Base-by-base conservation (phyloP, 2,329 filamentous ascomycete species). In the Arachnopeziza araneosa region DNA sequence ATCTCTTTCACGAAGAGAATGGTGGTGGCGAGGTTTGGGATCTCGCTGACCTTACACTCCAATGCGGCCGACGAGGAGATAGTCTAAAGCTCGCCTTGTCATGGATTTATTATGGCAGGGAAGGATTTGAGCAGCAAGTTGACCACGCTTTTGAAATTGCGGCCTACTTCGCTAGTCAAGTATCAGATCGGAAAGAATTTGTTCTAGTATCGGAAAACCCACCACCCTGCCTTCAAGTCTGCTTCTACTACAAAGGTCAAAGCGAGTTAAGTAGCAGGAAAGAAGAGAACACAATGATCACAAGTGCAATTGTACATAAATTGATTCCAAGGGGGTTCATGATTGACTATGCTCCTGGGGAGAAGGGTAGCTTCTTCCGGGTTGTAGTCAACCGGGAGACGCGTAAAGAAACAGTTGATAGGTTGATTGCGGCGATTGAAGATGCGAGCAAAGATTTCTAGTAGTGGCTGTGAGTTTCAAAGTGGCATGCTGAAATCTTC, bases 171-270 rank as follows among this genome's bases (percentile, higher is more conserved):
- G 84, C 88, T 0, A 71, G 71, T 0, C 74, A 86, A 0, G 71
- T 97, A 1, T 74, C 78, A 5, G 53, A 76, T 17, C 79, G 80
- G 50, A 71, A 76, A 0, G 78, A 90, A 66, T 89, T 98, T 67
- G 76, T 83, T 21, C 79, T 96, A 19, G 83, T 96, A 2, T 90
- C 86, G 12, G 80, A 84, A 59, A 87, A 89, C 68, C 90, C 91
- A 24, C 87, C 93, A 53, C 90, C 91, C 0, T 98, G 93, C 75
- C 77, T 96, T 72, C 95, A 98, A 76, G 89, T 98, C 23, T 97
- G 93, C 78, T 98, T 98, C 74, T 96, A 96, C 73, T 92, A 90
- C 69, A 85, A 87, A 0, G 84, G 84, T 0, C 78, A 78, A 1
- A 83, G 86, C 1, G 68, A 74, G 60, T 64, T 89, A 58, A 70